Base-by-base conservation (phyloP, 1,284 basidiomycete species). In the Cryptococcus depauperatus region DNA sequence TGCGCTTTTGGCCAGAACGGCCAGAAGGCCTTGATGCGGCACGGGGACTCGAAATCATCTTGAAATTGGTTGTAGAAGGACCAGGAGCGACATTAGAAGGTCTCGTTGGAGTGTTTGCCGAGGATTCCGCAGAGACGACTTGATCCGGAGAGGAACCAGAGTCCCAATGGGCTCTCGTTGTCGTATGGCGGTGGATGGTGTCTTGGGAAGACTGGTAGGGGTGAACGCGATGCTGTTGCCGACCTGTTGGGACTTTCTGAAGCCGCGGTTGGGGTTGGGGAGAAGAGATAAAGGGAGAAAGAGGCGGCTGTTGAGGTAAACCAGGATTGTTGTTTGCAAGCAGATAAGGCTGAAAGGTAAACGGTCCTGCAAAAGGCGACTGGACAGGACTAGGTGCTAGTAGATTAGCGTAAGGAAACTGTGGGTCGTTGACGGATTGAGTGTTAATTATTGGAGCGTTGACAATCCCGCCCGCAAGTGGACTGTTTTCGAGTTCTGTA, bases 1-100 rank as follows among this genome's bases (percentile, higher is more conserved):
- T 42, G 16, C 67, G 46, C 47, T 62, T 66, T 28, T 54, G 50
- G 18, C 50, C 50, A 25, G 46, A 46, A 16, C 50, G 35, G 3
- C 50, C 50, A 19, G 30, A 39, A 2, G 46, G 27, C 43, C 46
- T 41, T 14, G 37, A 27, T 10, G 25, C 27, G 14, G 14, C 35
- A 18, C 23, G 16, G n/a, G n/a, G n/a, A 27, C 33, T n/a, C n/a
- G n/a, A n/a, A n/a, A 6, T 41, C 25, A 29, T 29, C 32, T 29
- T 29, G 21, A 13, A 11, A 5, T 11, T 30, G 34, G 14, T 37
- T 18, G 21, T 22, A 9, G 39, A 28, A 10, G 35, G 14, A 22
- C 30, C 30, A 16, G 30, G 18, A 30, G 16, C 27, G 1, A 19
- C 19, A 4, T 13, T 16, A 11, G 39, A 30, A 21, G 33, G 41